Base-by-base conservation (phyloP, 805 yeast genomes). In the Pichia kluyveri region DNA sequence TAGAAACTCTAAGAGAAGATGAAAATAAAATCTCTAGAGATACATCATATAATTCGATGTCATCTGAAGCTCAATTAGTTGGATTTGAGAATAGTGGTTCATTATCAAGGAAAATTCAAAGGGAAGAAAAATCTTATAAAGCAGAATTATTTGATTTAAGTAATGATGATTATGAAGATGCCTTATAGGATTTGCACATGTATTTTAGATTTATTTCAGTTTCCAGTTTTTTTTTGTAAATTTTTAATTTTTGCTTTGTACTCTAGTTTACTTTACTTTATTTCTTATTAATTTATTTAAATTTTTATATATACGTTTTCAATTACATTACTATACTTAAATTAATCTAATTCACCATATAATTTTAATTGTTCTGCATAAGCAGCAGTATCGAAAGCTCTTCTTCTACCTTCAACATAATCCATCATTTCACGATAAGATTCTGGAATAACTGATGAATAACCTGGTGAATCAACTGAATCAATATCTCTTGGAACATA, bases 391-490 rank as follows among this genome's bases (percentile, higher is more conserved):
- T 83, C 95, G 48, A 73, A 73, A 5, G 96, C 95, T 66, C 95
- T 80, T 70, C 97, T 83, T 68, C 95, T 80, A 28, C 95, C 97
- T 59, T 85, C 90, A 17, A 90, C 75, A 61, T 84, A 90, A 56
- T 80, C 84, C 81, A 90, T 88, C 95, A 89, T 90, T 65, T 90
- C 97, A 28, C 82, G 76, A 61, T 90, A 90, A 0, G 95, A 79
- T 62, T 85, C 85, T 5, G 97, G 97, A 44, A 90, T 71, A 44
- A 90, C 91, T 3, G 87, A 77, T 43, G 82, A 76, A 56, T 75
- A 82, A n/a, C 84, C 83, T 19, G 83, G 83, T 27, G 60, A 56
- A 45, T 64, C 69, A 40, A 59, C 60, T 1, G 67, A 68, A 40
- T 63, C 62, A 9, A 69, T 59, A 50, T 77, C 79, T 57, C 76